Conservation (phyloP, 352 stramenopile genomes). For the Globisporangium echinulatum region DNA sequence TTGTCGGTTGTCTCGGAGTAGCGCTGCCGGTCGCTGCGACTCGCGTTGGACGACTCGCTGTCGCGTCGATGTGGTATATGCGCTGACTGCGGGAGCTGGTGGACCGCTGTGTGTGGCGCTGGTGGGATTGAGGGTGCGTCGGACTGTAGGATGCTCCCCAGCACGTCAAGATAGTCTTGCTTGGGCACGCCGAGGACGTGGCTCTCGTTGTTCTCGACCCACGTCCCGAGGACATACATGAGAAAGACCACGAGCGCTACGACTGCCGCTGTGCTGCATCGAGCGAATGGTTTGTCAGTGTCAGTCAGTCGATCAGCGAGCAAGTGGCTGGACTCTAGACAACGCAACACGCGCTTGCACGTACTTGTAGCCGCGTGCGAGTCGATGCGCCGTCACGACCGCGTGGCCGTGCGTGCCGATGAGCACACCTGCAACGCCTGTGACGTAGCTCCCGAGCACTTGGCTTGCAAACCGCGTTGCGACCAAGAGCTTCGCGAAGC, state of each 20-base stretch:
- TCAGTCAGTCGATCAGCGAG: neutral
- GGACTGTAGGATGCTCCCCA: slow-evolving; percentile 55
- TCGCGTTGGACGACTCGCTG: slow-evolving; percentile 1
- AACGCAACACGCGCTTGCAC: neutral
- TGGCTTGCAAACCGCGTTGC: slow-evolving; percentile 49
- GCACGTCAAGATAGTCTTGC: slow-evolving; percentile 53
- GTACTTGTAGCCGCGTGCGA: slow-evolving; percentile 38
- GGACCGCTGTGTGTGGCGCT: neutral
- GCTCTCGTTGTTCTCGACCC: slow-evolving; percentile 79
- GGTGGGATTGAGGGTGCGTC: slow-evolving; percentile 12
- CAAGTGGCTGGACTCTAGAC: too few relatives aligned
- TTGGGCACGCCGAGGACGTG: slow-evolving; percentile 51
- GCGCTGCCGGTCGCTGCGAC: neutral
- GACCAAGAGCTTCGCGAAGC: slow-evolving; percentile 28
- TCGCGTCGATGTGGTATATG: neutral
- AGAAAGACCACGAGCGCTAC: slow-evolving; percentile 37
- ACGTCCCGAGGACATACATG: slow-evolving; percentile 48
- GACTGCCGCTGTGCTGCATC: slow-evolving; percentile 30
- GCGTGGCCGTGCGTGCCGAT: slow-evolving; percentile 55
- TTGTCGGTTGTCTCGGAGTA: neutral
- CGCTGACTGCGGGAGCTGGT: slow-evolving; percentile 6
- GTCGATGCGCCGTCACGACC: slow-evolving; percentile 35
- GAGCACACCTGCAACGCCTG: slow-evolving; percentile 44
- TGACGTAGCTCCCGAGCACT: slow-evolving; percentile 53
- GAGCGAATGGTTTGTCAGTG: neutral